These are phyloP conservation scores for Pseudogymnoascus sp. DNA, from an alignment of 2,329 filamentous ascomycete species.

Conservation along the genomic window DNA sequence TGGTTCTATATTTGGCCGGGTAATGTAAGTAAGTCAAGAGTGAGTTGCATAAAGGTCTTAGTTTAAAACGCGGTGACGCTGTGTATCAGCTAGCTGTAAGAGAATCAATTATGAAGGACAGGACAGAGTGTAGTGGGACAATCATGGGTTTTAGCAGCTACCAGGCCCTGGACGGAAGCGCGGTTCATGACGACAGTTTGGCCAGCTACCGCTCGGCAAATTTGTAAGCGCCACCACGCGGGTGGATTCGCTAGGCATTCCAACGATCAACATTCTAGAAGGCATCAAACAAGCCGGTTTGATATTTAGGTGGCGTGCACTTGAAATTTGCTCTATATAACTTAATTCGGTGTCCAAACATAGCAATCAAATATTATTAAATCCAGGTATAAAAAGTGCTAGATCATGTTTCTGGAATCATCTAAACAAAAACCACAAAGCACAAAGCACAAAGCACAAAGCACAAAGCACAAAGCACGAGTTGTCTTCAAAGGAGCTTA, in stretches of 20 bases:
- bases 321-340: not conserved
- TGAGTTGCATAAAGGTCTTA: not conserved
- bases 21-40: not conserved
- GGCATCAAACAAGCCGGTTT: not conserved
- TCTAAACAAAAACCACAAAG: not conserved
- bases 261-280: not conserved
- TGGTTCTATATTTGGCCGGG: not conserved
- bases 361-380: not conserved
- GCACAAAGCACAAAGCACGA: not conserved
- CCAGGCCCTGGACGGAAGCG: conserved; percentile 1
- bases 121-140: not conserved
- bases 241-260: not conserved
- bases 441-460: not conserved
- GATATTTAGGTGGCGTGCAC: conserved; percentile 3
- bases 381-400: not conserved
- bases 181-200: conserved; percentile 4
- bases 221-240: not conserved
- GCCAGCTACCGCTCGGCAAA: conserved; percentile 5
- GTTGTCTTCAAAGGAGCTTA: not conserved
- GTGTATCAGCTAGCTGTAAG: not conserved
- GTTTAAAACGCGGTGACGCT: not conserved
- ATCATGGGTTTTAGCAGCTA: conserved; percentile 1
- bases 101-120: not conserved
- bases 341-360: not conserved
- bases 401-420: conserved; percentile 2